A percentile compares a stretch with the other conserved stretches of the same genome.
Conservation (phyloP, 2,329 filamentous ascomycete species). For the Bretziella fagacearum region DNA sequence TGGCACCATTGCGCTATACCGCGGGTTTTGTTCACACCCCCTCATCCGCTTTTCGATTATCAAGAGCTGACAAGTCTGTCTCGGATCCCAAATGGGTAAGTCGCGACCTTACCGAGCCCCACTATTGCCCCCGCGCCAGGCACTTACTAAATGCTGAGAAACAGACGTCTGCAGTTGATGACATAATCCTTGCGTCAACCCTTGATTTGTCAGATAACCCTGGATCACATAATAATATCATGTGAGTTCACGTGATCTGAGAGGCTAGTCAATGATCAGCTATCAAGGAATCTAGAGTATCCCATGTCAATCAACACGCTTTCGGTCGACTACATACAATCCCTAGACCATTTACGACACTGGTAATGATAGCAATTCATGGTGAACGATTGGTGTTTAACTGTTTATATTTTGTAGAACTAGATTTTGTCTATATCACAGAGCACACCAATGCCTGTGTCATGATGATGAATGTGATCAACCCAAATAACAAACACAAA, state of each 20-base stretch:
- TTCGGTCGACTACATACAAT: too few species aligned
- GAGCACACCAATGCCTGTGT: not conserved
- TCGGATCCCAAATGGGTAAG: not conserved
- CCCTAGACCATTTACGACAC: too few species aligned
- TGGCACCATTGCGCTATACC: not conserved
- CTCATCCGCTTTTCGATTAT: conserved; percentile 9
- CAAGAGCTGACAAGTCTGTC: conserved; percentile 12
- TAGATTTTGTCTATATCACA: not conserved
- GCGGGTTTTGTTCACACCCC: not conserved
- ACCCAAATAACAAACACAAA: conserved; percentile 5
- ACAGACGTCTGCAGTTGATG: too few species aligned
- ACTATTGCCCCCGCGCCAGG: not conserved
- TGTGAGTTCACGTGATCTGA: not conserved
- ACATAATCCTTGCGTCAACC: not conserved
- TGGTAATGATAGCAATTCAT: too few species aligned
- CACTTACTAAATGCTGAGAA: conserved; percentile 5
- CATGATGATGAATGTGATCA: not conserved
- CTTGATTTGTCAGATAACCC: not conserved
- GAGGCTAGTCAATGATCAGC: not conserved
- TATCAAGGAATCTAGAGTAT: too few species aligned
- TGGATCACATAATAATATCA: not conserved
- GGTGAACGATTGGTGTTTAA: not conserved
- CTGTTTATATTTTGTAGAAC: not conserved
- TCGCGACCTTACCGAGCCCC: conserved; percentile 5
- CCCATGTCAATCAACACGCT: too few species aligned